Evolutionary conservation across 2,329 filamentous ascomycete species (phyloP).

Genomic region (Ophiocordyceps unilateralis): DNA sequence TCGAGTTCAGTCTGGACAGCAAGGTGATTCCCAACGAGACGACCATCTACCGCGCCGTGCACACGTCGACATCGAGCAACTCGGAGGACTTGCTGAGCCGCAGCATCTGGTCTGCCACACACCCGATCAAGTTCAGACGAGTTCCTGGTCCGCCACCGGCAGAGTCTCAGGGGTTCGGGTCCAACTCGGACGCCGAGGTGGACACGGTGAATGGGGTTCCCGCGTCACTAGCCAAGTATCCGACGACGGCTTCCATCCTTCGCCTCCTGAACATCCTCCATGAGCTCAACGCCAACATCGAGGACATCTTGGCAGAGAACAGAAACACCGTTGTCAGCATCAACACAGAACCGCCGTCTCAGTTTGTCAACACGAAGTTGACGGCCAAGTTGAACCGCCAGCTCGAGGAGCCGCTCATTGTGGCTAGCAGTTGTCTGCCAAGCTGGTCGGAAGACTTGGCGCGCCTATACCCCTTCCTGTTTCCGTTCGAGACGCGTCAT

Average conservation of each 20-base stretch:
- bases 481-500: conserved; percentile 94
- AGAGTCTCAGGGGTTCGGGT: conserved; percentile 46
- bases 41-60: conserved; percentile 88
- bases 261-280: conserved; percentile 80
- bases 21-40: conserved; percentile 79
- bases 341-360: conserved; percentile 67
- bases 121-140: conserved; percentile 81
- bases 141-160: conserved; percentile 67
- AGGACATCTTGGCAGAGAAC: conserved; percentile 72
- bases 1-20: conserved; percentile 79
- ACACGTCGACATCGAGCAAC: conserved; percentile 33
- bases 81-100: conserved; percentile 49
- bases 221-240: conserved; percentile 64
- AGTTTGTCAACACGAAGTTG: conserved; percentile 97
- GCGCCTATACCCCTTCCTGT: conserved; percentile 86
- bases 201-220: conserved; percentile 48
- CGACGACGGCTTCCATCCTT: conserved; percentile 73
- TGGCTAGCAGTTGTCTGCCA: conserved; percentile 89
- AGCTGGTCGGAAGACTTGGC: conserved; percentile 93
- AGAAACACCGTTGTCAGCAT: conserved; percentile 48
- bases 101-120: conserved; percentile 78
- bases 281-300: conserved; percentile 80
- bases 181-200: conserved; percentile 27
- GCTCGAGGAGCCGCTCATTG: conserved; percentile 87
- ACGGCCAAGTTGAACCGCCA: conserved; percentile 96